Conservation (phyloP, 2,329 filamentous ascomycete genomes). For the Hymenoscyphus fraxineus region DNA sequence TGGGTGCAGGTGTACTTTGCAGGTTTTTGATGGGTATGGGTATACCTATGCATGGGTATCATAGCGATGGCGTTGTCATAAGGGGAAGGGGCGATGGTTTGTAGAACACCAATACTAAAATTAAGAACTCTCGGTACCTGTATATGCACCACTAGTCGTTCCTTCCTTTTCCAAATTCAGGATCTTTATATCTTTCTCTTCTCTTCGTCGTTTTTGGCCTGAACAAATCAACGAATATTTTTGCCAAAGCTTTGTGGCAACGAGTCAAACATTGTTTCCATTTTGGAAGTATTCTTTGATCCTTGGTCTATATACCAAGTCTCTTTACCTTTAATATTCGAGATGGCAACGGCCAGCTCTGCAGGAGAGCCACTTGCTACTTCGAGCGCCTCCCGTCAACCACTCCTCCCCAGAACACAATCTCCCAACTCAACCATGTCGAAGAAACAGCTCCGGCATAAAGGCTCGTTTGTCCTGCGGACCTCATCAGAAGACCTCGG, state of each 20-base stretch:
- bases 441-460: slow-evolving; percentile 31
- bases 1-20: not conserved
- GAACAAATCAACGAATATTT: not conserved
- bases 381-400: slow-evolving; percentile 17
- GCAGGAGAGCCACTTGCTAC: slow-evolving; percentile 10
- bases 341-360: slow-evolving; percentile 22
- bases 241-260: not conserved
- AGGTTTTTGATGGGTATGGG: not conserved
- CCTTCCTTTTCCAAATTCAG: too few species aligned
- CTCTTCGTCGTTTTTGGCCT: slow-evolving; percentile 5
- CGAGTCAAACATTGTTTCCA: slow-evolving; percentile 11
- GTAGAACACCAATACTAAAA: slow-evolving; percentile 5
- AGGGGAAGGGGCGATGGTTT: slow-evolving; percentile 17
- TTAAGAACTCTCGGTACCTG: not conserved
- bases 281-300: slow-evolving; percentile 3
- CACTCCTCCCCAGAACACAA: slow-evolving; percentile 18
- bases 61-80: slow-evolving; percentile 31
- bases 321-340: slow-evolving; percentile 20
- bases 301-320: not conserved
- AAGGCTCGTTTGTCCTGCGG: slow-evolving; percentile 30
- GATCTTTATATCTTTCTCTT: slow-evolving; percentile 5
- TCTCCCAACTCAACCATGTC: slow-evolving; percentile 15
- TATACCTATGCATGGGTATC: slow-evolving; percentile 9
- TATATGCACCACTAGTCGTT: slow-evolving; percentile 8
- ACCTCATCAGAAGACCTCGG: slow-evolving; percentile 39